These are phyloP conservation scores for Canavalia gladiata DNA, from an alignment of 306 rosid genomes.

Conservation along the genomic window DNA sequence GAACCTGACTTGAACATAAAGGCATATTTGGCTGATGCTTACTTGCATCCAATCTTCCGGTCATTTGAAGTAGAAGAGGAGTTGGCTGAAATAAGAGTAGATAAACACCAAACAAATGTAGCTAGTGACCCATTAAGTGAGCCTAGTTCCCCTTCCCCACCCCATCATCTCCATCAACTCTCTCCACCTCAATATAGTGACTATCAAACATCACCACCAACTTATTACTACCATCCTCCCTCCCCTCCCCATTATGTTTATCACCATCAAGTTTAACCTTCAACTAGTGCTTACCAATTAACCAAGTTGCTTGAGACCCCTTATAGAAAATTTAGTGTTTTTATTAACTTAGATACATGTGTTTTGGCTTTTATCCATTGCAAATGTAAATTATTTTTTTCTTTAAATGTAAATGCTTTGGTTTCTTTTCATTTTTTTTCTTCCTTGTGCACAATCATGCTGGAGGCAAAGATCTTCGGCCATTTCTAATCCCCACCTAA, in stretches of 20 bases:
- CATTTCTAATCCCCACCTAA: too few species aligned
- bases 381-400: slow-evolving; percentile 50
- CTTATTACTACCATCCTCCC: slow-evolving; percentile 56
- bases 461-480: too few species aligned
- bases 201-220: slow-evolving; percentile 43
- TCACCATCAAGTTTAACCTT: slow-evolving; percentile 62
- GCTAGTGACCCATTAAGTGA: slow-evolving; percentile 60
- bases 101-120: slow-evolving; percentile 65
- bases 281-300: slow-evolving; percentile 34
- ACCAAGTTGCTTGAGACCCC: slow-evolving; percentile 42
- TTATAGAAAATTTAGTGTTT: slow-evolving; percentile 38
- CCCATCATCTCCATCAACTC: slow-evolving; percentile 50
- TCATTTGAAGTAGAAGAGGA: slow-evolving; percentile 84
- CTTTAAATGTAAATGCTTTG: slow-evolving; percentile 42
- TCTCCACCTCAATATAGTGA: slow-evolving; percentile 45
- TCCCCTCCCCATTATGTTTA: slow-evolving; percentile 63
- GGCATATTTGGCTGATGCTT: slow-evolving; percentile 86
- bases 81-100: slow-evolving; percentile 70
- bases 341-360: slow-evolving; percentile 6
- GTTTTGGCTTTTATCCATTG: slow-evolving; percentile 31
- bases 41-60: slow-evolving; percentile 90
- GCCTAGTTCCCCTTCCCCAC: slow-evolving; percentile 68
- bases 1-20: slow-evolving; percentile 80
- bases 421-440: not conserved
- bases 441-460: too few species aligned